A percentile compares a stretch with the other conserved stretches of the same genome.
phyloP scores from a whole-genome alignment of 2,329 filamentous ascomycete genomes.

The Paecilomyces niveus region DNA sequence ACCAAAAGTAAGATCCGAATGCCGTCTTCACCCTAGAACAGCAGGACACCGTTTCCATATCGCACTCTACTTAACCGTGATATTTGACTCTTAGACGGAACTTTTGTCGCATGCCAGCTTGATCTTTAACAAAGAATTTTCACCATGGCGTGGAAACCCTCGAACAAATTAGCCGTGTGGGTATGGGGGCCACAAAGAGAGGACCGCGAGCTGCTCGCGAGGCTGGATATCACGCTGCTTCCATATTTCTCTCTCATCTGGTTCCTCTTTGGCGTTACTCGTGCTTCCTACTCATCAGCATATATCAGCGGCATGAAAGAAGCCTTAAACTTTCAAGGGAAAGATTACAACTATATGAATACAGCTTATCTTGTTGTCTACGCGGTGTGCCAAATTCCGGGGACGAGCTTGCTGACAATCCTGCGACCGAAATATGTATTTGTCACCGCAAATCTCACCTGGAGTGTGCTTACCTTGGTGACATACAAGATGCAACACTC shows the following conservation, averaged over 20 bases:
- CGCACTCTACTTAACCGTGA: too few species aligned
- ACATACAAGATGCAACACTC: conserved; percentile 37
- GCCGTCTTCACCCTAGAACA: background rate
- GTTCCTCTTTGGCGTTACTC: conserved; percentile 42
- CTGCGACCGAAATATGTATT: conserved; percentile 37
- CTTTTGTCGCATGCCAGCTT: background rate
- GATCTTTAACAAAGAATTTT: background rate
- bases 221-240: conserved; percentile 36
- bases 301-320: conserved; percentile 39
- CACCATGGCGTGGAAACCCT: background rate
- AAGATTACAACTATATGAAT: conserved; percentile 37
- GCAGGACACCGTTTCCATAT: too few species aligned
- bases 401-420: conserved; percentile 34
- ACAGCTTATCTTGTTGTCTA: conserved; percentile 33
- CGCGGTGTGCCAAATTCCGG: conserved; percentile 40
- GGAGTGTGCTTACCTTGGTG: conserved; percentile 39
- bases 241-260: conserved; percentile 43
- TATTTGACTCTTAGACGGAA: background rate
- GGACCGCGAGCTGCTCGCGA: conserved; percentile 22
- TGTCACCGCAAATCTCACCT: conserved; percentile 36
- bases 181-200: conserved; percentile 4
- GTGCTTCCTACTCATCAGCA: conserved; percentile 37
- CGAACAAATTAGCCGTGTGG: conserved; percentile 3
- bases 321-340: conserved; percentile 30
- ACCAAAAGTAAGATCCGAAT: background rate